Base-by-base conservation (phyloP, 2,329 filamentous ascomycete genomes). In the Emergomyces africanus region DNA sequence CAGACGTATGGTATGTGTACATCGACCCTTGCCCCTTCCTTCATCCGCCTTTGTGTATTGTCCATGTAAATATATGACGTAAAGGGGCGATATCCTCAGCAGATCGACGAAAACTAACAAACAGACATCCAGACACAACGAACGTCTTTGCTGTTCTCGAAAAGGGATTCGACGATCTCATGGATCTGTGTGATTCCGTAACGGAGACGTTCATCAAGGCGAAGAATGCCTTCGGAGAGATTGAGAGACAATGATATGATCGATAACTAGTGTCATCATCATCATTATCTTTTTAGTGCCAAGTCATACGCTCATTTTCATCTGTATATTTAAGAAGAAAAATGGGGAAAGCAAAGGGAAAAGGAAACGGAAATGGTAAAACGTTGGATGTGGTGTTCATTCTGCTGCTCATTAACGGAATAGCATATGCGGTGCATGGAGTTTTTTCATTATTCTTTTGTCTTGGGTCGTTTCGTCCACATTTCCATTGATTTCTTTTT, bases 171-270 rank as follows among this genome's bases (percentile, higher is more conserved):
- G 81, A 84, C 63, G 92, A 97, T 69, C 77, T 99, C 60, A 88
- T 94, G 75, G 89, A 94, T 60, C 81, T 97, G 49, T 97, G 92
- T 71, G 92, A 97, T 73, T 88, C 95, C 3, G 89, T 99, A 4
- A 83, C 87, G n/a, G 89, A 95, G 57, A 92, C 95, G 72, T 99
- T 96, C 74, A 86, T 81, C 59, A 75, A 76, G 14, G 83, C 88
- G 61, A 79, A 85, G 61, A 81, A 89, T 64, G 77, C 81, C 8
- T 89, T 86, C 71, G 72, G 75, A 62, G 71, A 70, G 35, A 63
- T 68, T 49, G 65, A 71, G 61, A 67, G 64, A 41, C 25, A 60
- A 49, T 44, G 37, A 35, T 48, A 49, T 44, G 37, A 35, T 48
- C 35, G 51, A 5, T 33, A 55, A 51, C 60, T 15, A 60, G n/a